Percentiles rank a stretch among this genome's conserved stretches.
Conservation (phyloP, 2,329 filamentous ascomycete species). For the Talaromyces sp. region DNA sequence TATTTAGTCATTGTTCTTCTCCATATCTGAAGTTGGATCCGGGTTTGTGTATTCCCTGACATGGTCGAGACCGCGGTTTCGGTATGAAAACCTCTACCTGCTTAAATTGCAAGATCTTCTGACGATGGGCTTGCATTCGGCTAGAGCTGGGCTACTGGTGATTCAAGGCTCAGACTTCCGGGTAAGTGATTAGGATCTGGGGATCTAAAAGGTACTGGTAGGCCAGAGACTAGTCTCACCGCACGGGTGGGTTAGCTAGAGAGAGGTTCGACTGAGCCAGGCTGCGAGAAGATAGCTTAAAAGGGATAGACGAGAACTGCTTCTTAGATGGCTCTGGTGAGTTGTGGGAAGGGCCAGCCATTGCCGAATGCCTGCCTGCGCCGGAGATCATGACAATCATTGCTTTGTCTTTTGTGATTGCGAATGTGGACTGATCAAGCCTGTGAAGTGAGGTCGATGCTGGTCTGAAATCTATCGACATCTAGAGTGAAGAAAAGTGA, state of each 20-base stretch:
- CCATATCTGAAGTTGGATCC: background rate
- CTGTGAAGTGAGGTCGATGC: background rate
- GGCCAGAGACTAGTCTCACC: slow-evolving; percentile 8
- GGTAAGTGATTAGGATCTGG: background rate
- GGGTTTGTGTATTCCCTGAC: too few relatives aligned
- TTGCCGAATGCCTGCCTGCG: background rate
- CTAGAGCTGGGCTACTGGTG: background rate
- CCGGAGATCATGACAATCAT: background rate
- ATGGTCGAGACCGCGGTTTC: background rate
- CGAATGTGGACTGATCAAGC: background rate
- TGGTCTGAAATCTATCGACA: background rate
- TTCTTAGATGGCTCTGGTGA: too few relatives aligned
- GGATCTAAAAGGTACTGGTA: background rate
- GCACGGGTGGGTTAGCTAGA: background rate
- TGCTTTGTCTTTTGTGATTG: background rate
- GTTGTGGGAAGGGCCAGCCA: too few relatives aligned
- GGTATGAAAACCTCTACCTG: background rate
- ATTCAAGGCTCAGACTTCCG: slow-evolving; percentile 3
- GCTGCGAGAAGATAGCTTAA: background rate
- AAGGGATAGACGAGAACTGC: background rate
- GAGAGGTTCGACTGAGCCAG: background rate
- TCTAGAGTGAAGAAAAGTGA: background rate
- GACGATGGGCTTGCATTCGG: background rate
- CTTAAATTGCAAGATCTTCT: background rate
- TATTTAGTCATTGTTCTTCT: background rate